phyloP scores from a whole-genome alignment of 495 filamentous ascomycete genomes.

The Endocarpon pusillum region DNA sequence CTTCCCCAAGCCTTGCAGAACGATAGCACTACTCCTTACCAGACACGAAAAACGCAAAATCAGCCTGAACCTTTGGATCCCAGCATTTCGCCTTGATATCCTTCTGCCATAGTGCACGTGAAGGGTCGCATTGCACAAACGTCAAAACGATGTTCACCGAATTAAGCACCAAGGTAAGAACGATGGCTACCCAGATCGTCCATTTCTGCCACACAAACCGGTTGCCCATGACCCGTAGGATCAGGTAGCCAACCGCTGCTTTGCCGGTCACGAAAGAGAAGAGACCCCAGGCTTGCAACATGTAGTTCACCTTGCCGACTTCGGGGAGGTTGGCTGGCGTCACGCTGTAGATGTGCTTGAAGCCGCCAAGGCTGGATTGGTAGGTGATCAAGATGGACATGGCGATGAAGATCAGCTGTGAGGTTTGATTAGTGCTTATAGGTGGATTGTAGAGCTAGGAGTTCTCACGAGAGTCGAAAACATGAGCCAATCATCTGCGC shows the following conservation, averaged over 20 bases:
- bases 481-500: conserved; percentile 22
- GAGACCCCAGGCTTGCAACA: conserved; percentile 19
- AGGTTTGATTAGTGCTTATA: neutral
- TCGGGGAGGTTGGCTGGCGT: conserved; percentile 4
- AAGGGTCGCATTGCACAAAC: conserved; percentile 16
- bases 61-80: conserved; percentile 7
- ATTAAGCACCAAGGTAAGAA: neutral
- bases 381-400: conserved; percentile 15
- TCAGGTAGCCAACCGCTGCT: conserved; percentile 11
- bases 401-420: conserved; percentile 14
- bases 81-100: conserved; percentile 3
- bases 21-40: conserved; percentile 12
- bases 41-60: conserved; percentile 17
- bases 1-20: neutral
- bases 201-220: conserved; percentile 7
- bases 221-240: neutral
- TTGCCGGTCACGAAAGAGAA: conserved; percentile 15
- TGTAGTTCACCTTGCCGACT: conserved; percentile 18
- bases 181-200: conserved; percentile 10
- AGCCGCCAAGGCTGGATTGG: conserved; percentile 18
- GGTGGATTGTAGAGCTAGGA: neutral
- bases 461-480: conserved; percentile 16
- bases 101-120: conserved; percentile 13
- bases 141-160: conserved; percentile 11
- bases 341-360: conserved; percentile 10